Evolutionary conservation across 2,329 filamentous ascomycete species (phyloP).

Genomic region (Colletotrichum sublineola): DNA sequence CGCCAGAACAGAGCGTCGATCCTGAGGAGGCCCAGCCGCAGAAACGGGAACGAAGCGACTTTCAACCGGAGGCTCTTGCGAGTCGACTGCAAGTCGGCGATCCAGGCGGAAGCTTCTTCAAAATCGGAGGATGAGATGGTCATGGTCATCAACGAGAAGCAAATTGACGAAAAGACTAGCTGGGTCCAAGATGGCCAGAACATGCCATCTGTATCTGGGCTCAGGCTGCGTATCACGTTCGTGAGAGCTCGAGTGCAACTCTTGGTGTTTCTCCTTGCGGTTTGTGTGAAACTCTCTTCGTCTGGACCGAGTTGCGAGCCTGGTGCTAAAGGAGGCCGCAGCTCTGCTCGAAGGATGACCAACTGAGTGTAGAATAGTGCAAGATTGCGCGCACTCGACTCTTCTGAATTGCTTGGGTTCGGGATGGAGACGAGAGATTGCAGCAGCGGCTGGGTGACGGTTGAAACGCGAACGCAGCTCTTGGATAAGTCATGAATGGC

Average conservation of each 20-base stretch:
- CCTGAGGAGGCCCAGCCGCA: slow-evolving; percentile 43
- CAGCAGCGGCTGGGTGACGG: not conserved
- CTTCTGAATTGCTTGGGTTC: rapidly evolving
- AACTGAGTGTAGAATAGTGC: not conserved
- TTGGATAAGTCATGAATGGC: not conserved
- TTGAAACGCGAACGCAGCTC: not conserved
- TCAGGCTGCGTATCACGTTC: slow-evolving; percentile 11
- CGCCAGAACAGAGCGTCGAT: slow-evolving; percentile 46
- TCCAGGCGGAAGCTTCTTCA: slow-evolving; percentile 41
- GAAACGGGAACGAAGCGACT: slow-evolving; percentile 41
- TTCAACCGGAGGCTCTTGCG: slow-evolving; percentile 42
- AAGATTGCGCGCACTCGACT: not conserved
- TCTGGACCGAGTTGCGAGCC: not conserved
- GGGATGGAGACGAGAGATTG: not conserved
- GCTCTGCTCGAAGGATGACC: slow-evolving; percentile 3
- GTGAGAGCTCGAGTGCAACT: not conserved
- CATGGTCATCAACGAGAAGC: slow-evolving; percentile 43
- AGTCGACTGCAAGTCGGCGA: slow-evolving; percentile 38
- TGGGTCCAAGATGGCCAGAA: slow-evolving; percentile 45
- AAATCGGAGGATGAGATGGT: slow-evolving; percentile 16
- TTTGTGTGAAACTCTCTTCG: too few species aligned
- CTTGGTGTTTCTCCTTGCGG: not conserved
- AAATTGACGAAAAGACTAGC: slow-evolving; percentile 41
- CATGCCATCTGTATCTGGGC: slow-evolving; percentile 32
- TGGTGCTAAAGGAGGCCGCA: not conserved